phyloP scores from a whole-genome alignment of 2,329 filamentous ascomycete genomes.

The Microsporum audouinii region DNA sequence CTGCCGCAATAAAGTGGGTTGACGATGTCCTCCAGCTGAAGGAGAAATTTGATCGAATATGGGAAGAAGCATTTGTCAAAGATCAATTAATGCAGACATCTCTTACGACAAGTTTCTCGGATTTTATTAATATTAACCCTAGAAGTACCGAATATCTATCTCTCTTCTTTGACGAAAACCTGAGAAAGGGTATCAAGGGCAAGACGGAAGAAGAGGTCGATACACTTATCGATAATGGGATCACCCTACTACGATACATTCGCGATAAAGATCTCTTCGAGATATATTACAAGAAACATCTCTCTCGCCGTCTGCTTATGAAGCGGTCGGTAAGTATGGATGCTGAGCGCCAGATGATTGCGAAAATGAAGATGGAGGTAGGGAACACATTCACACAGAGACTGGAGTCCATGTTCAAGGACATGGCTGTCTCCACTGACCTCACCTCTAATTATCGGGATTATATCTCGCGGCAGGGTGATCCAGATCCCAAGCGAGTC shows the following conservation, averaged over 20 bases:
- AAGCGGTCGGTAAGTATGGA: conserved; percentile 84
- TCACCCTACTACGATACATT: conserved; percentile 75
- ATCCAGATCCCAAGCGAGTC: conserved; percentile 50
- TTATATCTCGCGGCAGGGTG: conserved; percentile 51
- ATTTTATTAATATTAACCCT: conserved; percentile 85
- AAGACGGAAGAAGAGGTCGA: conserved; percentile 87
- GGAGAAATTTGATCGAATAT: conserved; percentile 77
- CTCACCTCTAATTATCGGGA: conserved; percentile 65
- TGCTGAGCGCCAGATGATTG: conserved; percentile 90
- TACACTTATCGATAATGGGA: conserved; percentile 72
- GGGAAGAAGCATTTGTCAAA: conserved; percentile 57
- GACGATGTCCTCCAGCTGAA: conserved; percentile 79
- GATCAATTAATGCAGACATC: conserved; percentile 72
- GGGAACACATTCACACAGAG: conserved; percentile 89
- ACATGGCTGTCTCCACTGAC: conserved; percentile 80
- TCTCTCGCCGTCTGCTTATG: conserved; percentile 75
- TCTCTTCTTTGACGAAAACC: conserved; percentile 89
- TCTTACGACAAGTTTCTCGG: conserved; percentile 73
- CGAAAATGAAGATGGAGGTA: conserved; percentile 91
- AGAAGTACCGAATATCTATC: conserved; percentile 87
- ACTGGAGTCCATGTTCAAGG: conserved; percentile 95
- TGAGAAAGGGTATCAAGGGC: conserved; percentile 86
- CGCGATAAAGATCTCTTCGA: conserved; percentile 92
- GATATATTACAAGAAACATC: conserved; percentile 94
- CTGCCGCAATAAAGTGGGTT: conserved; percentile 86